Evolutionary conservation across 1,284 basidiomycete species (phyloP).

Genomic region (Schizophyllum amplum): DNA sequence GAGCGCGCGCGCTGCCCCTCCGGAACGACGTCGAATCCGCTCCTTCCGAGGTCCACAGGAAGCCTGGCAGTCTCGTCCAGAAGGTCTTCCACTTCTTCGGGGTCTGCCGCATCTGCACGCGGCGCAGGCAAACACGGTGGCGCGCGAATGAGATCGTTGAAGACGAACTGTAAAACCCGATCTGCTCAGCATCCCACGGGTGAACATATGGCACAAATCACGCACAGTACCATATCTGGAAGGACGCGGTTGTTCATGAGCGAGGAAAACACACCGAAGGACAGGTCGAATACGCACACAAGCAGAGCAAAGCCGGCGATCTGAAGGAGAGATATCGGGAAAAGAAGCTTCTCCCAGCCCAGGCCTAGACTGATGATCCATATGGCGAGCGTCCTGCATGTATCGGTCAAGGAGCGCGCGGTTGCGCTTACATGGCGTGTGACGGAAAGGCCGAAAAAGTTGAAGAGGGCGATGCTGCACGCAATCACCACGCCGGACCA

Average conservation of each 20-base stretch:
- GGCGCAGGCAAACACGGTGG: conserved; percentile 49
- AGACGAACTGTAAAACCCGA: conserved; percentile 50
- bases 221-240: conserved; percentile 53
- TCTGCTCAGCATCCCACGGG: conserved; percentile 6
- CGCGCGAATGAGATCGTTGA: conserved; percentile 64
- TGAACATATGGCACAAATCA: conserved; percentile 12
- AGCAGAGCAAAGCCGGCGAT: conserved; percentile 84
- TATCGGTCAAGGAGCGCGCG: conserved; percentile 87
- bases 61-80: conserved; percentile 70
- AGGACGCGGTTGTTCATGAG: conserved; percentile 4
- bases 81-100: conserved; percentile 44
- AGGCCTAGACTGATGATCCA: conserved; percentile 82
- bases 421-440: conserved; percentile 88
- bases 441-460: conserved; percentile 91
- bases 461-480: conserved; percentile 86
- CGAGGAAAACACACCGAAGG: conserved; percentile 9
- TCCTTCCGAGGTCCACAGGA: conserved; percentile 64
- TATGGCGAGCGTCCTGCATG: conserved; percentile 90
- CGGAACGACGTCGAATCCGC: conserved; percentile 67
- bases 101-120: conserved; percentile 22
- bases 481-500: conserved; percentile 76
- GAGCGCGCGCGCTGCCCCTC: conserved; percentile 31
- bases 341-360: conserved; percentile 89
- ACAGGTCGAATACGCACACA: conserved; percentile 62
- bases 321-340: conserved; percentile 81